These are phyloP conservation scores for Chaetoceros muelleri DNA, from an alignment of 108 stramenopile species.

Conservation along the genomic window DNA sequence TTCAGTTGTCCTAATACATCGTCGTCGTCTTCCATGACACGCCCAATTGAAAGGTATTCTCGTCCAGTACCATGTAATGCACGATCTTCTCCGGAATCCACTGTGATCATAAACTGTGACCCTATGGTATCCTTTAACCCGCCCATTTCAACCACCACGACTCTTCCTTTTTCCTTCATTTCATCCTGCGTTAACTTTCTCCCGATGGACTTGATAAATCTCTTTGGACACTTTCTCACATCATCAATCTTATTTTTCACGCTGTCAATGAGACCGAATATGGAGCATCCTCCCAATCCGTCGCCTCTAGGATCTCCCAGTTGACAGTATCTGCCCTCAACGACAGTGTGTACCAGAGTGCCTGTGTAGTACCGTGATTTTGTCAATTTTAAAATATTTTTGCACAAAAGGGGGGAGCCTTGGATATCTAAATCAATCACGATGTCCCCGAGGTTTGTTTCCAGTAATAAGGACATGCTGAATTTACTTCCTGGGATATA, in stretches of 20 bases:
- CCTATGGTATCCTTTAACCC: slow-evolving; percentile 63
- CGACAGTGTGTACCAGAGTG: slow-evolving; percentile 60
- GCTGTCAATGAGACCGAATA: slow-evolving; percentile 57
- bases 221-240: slow-evolving; percentile 25
- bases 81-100: slow-evolving; percentile 47
- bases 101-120: slow-evolving; percentile 92
- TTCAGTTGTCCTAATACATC: slow-evolving; percentile 74
- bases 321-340: slow-evolving; percentile 58
- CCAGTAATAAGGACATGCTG: slow-evolving; percentile 76
- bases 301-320: slow-evolving; percentile 89
- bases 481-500: no score
- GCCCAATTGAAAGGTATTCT: slow-evolving; percentile 77
- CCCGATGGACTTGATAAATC: slow-evolving; percentile 51
- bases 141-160: slow-evolving; percentile 63
- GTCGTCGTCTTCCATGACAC: slow-evolving; percentile 86
- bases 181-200: slow-evolving; percentile 42
- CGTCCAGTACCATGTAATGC: slow-evolving; percentile 48
- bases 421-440: slow-evolving; percentile 76
- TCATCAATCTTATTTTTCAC: slow-evolving; percentile 10
- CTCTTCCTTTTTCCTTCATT: slow-evolving; percentile 51
- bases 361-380: slow-evolving; percentile 72
- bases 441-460: slow-evolving; percentile 79
- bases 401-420: slow-evolving; percentile 60
- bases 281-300: slow-evolving; percentile 87
- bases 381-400: slow-evolving; percentile 72